Conservation (phyloP, 2,329 filamentous ascomycete genomes). For the Pyricularia grisea region DNA sequence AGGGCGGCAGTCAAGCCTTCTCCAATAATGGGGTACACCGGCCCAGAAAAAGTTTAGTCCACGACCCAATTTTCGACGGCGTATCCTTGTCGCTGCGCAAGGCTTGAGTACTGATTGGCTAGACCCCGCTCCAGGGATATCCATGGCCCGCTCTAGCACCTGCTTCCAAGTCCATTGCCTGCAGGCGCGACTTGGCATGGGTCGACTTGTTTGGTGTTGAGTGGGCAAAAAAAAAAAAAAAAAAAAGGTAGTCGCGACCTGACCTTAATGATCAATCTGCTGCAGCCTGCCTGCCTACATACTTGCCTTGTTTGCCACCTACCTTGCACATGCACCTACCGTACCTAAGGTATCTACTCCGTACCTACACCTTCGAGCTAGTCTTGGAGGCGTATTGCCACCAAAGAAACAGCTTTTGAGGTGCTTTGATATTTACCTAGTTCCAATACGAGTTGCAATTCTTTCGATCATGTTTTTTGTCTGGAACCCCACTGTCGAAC, state of each 20-base stretch:
- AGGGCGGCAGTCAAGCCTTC: background rate
- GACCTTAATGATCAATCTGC: background rate
- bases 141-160: background rate
- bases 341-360: too few relatives aligned
- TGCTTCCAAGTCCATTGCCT: background rate
- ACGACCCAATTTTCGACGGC: background rate
- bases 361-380: too few relatives aligned
- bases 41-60: slow-evolving; percentile 8
- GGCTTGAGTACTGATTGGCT: slow-evolving; percentile 4
- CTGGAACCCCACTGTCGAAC: too few relatives aligned
- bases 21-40: background rate
- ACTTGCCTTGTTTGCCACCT: too few relatives aligned
- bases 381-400: too few relatives aligned
- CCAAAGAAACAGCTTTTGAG: too few relatives aligned
- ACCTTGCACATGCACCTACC: too few relatives aligned
- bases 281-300: background rate
- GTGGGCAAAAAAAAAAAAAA: too few relatives aligned
- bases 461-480: too few relatives aligned
- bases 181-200: background rate
- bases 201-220: background rate
- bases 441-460: too few relatives aligned
- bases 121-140: background rate
- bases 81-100: slow-evolving; percentile 5
- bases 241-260: background rate
- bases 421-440: too few relatives aligned